A percentile compares a stretch with the other conserved stretches of the same genome.
Evolutionary conservation across 108 stramenopile species (phyloP).

Genomic region (Pseudonitzschia delicatissima): DNA sequence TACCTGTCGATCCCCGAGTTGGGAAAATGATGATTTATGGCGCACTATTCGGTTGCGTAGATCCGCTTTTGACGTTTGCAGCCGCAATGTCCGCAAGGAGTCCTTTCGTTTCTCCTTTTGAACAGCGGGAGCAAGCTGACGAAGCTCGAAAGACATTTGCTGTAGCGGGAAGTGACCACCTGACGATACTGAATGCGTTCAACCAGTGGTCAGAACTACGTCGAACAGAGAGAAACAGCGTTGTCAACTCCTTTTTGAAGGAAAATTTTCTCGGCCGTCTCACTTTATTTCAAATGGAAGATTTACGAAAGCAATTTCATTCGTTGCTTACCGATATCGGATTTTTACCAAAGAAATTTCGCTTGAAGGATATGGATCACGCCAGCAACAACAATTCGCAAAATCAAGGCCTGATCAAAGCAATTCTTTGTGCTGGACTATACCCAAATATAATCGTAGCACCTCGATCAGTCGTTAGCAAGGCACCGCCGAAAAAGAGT

Average conservation of each 20-base stretch:
- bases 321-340: constrained; percentile 59
- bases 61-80: constrained; percentile 84
- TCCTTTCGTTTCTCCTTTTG: constrained; percentile 78
- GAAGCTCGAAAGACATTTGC: constrained; percentile 63
- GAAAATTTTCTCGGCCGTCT: constrained; percentile 69
- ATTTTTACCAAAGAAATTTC: constrained; percentile 41
- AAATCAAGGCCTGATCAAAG: constrained; percentile 71
- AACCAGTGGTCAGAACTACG: constrained; percentile 49
- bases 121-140: constrained; percentile 75
- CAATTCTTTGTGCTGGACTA: constrained; percentile 81
- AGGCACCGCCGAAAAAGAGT: constrained; percentile 12
- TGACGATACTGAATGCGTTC: constrained; percentile 80
- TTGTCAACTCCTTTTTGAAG: constrained; percentile 50
- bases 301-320: constrained; percentile 67
- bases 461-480: constrained; percentile 37
- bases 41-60: constrained; percentile 76
- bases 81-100: constrained; percentile 73
- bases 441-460: constrained; percentile 87
- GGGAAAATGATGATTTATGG: constrained; percentile 91
- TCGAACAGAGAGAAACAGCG: constrained; percentile 29
- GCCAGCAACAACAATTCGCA: constrained; percentile 40
- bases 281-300: constrained; percentile 70
- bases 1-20: constrained; percentile 89
- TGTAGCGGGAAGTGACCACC: constrained; percentile 64
- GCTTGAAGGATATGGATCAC: constrained; percentile 16